phyloP scores from a whole-genome alignment of 345 rosid genomes.

The Moringa oleifera region DNA sequence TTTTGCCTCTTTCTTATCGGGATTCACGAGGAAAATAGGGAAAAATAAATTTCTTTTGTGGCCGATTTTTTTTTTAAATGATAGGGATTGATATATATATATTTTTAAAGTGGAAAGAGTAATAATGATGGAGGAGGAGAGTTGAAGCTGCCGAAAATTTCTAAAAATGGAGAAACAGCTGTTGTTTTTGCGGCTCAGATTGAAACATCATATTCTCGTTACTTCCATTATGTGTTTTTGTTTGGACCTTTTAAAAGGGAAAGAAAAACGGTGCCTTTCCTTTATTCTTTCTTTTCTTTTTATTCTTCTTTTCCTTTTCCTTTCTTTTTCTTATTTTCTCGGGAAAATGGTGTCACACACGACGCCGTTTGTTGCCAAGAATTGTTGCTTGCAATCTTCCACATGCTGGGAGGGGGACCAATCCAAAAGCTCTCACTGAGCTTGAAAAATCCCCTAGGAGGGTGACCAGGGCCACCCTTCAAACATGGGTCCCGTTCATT shows the following conservation, averaged over 20 bases:
- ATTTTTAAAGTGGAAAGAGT: not conserved
- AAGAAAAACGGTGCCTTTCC: slow-evolving; percentile 6
- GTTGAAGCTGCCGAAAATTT: slow-evolving; percentile 8
- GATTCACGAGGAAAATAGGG: slow-evolving; percentile 3
- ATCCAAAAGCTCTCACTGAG: not conserved
- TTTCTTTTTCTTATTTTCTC: slow-evolving; percentile 3
- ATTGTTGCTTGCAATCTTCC: not conserved
- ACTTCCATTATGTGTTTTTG: slow-evolving; percentile 9
- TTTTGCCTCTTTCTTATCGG: not conserved
- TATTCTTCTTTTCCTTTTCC: not conserved
- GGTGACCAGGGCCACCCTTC: not conserved
- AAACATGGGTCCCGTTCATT: not conserved
- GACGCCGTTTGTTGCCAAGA: slow-evolving; percentile 1
- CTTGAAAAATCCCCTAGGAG: not conserved
- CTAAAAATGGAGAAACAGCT: slow-evolving; percentile 27
- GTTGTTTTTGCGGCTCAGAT: slow-evolving; percentile 24
- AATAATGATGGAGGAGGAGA: slow-evolving; percentile 8
- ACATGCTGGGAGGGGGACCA: slow-evolving; percentile 17
- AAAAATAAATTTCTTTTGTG: not conserved
- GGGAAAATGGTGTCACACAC: slow-evolving; percentile 20
- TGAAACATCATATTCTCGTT: slow-evolving; percentile 23
- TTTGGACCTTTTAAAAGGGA: not conserved
- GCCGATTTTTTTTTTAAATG: not conserved
- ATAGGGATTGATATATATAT: too few relatives aligned
- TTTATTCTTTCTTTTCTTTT: not conserved